A percentile compares a stretch with the other conserved stretches of the same genome.
Evolutionary conservation across 306 rosid species (phyloP).

Genomic region (Datisca glomerata): DNA sequence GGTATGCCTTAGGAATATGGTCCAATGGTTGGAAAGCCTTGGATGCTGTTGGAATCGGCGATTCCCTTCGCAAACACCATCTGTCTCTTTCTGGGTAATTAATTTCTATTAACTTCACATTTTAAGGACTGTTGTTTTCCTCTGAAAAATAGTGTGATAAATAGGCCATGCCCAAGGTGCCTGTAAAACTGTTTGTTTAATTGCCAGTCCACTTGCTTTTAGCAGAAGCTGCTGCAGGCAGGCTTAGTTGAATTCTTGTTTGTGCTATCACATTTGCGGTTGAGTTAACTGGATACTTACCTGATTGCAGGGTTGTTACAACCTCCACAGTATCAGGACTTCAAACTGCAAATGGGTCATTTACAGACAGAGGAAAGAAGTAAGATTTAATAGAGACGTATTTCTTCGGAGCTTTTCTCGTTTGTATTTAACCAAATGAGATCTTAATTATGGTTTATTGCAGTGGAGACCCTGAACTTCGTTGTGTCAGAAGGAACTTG

Average conservation of each 20-base stretch:
- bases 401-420: no score
- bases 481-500: slow-evolving; percentile 37
- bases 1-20: slow-evolving; percentile 52
- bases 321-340: slow-evolving; percentile 35
- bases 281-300: no score
- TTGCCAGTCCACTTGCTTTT: no score
- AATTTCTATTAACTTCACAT: background rate
- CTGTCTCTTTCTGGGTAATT: slow-evolving; percentile 30
- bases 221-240: no score
- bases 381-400: no score
- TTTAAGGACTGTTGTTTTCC: background rate
- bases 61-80: slow-evolving; percentile 41
- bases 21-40: slow-evolving; percentile 74
- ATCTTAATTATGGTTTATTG: slow-evolving; percentile 4
- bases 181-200: no score
- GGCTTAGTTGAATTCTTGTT: no score
- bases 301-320: slow-evolving; percentile 31
- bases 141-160: background rate
- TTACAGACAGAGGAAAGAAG: slow-evolving; percentile 25
- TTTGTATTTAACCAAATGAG: no score
- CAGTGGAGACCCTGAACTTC: slow-evolving; percentile 27
- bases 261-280: no score
- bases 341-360: slow-evolving; percentile 20
- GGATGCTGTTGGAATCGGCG: slow-evolving; percentile 50
- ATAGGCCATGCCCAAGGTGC: background rate